Evolutionary conservation across 331 rosid genomes (phyloP).

Genomic region (Rosa hybrid): DNA sequence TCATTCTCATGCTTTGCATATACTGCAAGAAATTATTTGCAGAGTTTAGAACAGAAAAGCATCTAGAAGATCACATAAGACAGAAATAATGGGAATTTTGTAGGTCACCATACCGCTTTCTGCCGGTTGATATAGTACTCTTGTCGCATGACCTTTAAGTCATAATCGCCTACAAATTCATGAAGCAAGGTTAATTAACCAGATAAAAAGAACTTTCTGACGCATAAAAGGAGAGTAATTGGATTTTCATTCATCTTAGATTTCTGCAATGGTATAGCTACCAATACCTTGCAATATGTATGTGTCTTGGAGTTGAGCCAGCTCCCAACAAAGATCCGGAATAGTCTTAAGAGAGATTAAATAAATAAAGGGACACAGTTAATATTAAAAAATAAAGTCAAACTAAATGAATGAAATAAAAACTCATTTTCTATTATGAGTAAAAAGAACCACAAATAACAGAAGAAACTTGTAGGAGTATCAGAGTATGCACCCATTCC

Average conservation of each 20-base stretch:
- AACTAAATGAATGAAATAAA: not conserved
- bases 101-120: slow-evolving; percentile 64
- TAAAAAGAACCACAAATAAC: not conserved
- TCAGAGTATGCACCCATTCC: not conserved
- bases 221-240: not conserved
- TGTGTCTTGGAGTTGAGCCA: slow-evolving; percentile 98
- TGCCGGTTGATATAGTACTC: slow-evolving; percentile 87
- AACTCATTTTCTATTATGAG: not conserved
- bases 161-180: slow-evolving; percentile 83
- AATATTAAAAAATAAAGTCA: slow-evolving; percentile 10
- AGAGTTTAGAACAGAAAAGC: not conserved
- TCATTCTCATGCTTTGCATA: not conserved
- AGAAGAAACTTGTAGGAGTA: not conserved
- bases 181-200: slow-evolving; percentile 23
- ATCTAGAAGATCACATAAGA: not conserved
- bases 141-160: slow-evolving; percentile 98
- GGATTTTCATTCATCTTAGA: slow-evolving; percentile 15
- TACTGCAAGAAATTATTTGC: not conserved
- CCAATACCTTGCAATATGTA: slow-evolving; percentile 83
- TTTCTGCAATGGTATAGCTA: slow-evolving; percentile 18
- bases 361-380: slow-evolving; percentile 8
- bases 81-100: not conserved
- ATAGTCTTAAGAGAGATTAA: slow-evolving; percentile 44
- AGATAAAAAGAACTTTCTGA: not conserved
- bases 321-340: slow-evolving; percentile 96